phyloP scores from a whole-genome alignment of 139 green algal genomes.

The Medakamo hakoo region DNA sequence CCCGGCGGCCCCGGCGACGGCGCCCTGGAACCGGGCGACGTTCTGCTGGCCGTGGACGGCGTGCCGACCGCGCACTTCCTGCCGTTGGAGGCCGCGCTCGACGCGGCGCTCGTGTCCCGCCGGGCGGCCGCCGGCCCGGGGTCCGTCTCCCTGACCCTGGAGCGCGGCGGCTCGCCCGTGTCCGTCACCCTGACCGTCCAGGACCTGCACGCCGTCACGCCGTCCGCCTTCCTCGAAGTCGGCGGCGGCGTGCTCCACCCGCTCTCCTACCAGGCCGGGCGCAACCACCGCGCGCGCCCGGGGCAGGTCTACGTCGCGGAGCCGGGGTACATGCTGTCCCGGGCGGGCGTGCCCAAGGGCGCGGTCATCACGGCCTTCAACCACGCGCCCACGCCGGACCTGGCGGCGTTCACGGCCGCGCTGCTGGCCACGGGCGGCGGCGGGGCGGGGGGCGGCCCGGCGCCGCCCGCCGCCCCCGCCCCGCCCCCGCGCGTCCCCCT shows the following conservation, averaged over 20 bases:
- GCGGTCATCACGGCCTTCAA: conserved; percentile 59
- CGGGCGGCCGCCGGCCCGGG: conserved; percentile 12
- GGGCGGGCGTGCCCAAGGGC: conserved; percentile 50
- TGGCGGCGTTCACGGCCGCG: conserved; percentile 24
- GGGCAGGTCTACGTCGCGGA: conserved; percentile 72
- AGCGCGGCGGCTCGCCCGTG: conserved; percentile 16
- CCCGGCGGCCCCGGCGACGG: conserved; percentile 51
- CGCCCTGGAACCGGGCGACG: conserved; percentile 65
- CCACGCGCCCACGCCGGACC: conserved; percentile 38
- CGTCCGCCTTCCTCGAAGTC: conserved; percentile 60
- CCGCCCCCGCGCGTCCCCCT: conserved; percentile 48
- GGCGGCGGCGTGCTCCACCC: conserved; percentile 55
- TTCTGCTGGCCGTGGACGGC: conserved; percentile 47
- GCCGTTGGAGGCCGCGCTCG: conserved; percentile 58
- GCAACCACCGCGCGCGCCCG: conserved; percentile 48
- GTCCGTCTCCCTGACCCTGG: conserved; percentile 11
- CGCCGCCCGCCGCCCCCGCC: conserved; percentile 13
- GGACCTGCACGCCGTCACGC: conserved; percentile 66
- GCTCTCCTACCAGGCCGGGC: conserved; percentile 76
- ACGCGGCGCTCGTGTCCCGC: conserved; percentile 32
- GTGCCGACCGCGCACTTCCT: conserved; percentile 54
- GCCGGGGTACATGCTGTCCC: conserved; percentile 21
- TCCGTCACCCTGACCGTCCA: conserved; percentile 24
- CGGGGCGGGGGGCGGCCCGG: too few relatives aligned
- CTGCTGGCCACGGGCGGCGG: too few relatives aligned